Percentiles rank a stretch among this genome's conserved stretches.
Evolutionary conservation across 352 stramenopile species (phyloP).

Genomic region (Phytophthora ramorum): DNA sequence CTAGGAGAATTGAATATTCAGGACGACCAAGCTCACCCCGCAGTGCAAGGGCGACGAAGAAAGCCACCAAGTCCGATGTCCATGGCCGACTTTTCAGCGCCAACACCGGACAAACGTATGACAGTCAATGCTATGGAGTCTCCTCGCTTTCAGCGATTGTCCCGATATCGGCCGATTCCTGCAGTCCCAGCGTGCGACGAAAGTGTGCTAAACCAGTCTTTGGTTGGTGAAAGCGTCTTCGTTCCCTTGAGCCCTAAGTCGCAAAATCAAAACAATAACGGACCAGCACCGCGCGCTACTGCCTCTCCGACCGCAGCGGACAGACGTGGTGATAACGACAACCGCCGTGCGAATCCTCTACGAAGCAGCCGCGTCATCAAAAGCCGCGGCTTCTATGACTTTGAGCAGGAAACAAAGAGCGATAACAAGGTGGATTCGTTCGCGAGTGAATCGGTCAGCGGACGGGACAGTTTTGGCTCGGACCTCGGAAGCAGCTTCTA

Average conservation of each 20-base stretch:
- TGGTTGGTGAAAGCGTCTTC: slow-evolving; percentile 76
- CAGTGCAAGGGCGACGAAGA: slow-evolving; percentile 27
- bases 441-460: slow-evolving; percentile 25
- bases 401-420: slow-evolving; percentile 41
- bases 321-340: slow-evolving; percentile 12
- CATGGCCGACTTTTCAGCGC: slow-evolving; percentile 66
- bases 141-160: slow-evolving; percentile 52
- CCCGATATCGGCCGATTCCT: slow-evolving; percentile 37
- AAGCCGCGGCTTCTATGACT: slow-evolving; percentile 79
- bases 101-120: slow-evolving; percentile 33
- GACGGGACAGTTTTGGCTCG: slow-evolving; percentile 17
- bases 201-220: slow-evolving; percentile 60
- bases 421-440: slow-evolving; percentile 22
- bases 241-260: slow-evolving; percentile 56
- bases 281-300: slow-evolving; percentile 40
- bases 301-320: slow-evolving; percentile 37
- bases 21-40: slow-evolving; percentile 21
- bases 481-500: slow-evolving; percentile 37
- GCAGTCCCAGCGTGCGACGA: slow-evolving; percentile 29
- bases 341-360: slow-evolving; percentile 32
- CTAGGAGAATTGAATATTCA: slow-evolving; percentile 32
- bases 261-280: slow-evolving; percentile 21
- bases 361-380: slow-evolving; percentile 77
- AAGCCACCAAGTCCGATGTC: slow-evolving; percentile 60
- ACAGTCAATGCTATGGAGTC: slow-evolving; percentile 38